phyloP scores from a whole-genome alignment of 78 protist genomes.

The Dictyostelium intermedium region DNA sequence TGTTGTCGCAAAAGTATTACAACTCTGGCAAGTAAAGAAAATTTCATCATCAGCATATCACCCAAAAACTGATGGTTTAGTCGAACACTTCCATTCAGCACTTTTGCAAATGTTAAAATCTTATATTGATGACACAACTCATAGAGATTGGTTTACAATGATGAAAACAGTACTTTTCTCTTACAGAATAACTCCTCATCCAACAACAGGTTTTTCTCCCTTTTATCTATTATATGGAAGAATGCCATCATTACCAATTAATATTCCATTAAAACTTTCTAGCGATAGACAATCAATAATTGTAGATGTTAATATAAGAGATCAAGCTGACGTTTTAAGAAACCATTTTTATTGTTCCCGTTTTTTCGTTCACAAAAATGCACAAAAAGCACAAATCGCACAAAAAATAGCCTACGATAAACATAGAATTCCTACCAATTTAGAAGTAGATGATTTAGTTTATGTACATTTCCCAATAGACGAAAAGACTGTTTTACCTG shows the following conservation, averaged over 20 bases:
- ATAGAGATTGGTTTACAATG: not conserved
- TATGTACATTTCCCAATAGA: not conserved
- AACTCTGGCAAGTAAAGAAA: not conserved
- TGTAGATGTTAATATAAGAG: not conserved
- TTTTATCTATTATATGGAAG: not conserved
- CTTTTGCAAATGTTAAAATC: not conserved
- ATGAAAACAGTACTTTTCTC: not conserved
- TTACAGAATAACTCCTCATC: not conserved
- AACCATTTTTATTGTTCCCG: not conserved
- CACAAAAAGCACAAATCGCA: not conserved
- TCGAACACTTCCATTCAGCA: not conserved
- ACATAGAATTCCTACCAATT: not conserved
- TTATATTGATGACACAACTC: not conserved
- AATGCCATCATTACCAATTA: not conserved
- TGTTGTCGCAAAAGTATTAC: not conserved
- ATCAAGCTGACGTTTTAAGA: not conserved
- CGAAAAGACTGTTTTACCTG: too few relatives aligned
- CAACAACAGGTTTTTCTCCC: not conserved
- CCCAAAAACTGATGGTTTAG: conserved; percentile 4
- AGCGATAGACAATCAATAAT: too few relatives aligned
- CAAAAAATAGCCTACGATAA: not conserved
- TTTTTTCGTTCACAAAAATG: too few relatives aligned
- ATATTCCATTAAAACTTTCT: not conserved
- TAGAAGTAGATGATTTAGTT: not conserved
- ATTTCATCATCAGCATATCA: not conserved